Conservation (phyloP, 768 basidiomycete species). For the Rhizopogon vinicolor region DNA sequence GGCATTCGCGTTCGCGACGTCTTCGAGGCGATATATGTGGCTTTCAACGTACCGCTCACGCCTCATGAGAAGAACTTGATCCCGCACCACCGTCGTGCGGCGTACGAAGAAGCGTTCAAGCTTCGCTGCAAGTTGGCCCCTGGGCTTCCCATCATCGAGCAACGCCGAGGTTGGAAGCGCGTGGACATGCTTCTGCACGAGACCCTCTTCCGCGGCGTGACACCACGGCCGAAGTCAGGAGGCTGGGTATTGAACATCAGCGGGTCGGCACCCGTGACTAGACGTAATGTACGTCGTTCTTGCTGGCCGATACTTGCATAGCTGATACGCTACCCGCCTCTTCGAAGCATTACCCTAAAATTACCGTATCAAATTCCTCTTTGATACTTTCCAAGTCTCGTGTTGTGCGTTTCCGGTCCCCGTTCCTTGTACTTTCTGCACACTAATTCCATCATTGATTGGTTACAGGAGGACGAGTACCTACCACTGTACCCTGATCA, state of each 20-base stretch:
- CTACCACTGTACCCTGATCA: neutral
- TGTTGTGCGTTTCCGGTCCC: neutral
- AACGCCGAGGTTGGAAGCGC: conserved; percentile 45
- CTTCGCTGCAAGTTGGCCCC: conserved; percentile 42
- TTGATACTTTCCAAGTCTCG: neutral
- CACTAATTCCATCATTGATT: neutral
- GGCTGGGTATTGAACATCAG: conserved; percentile 32
- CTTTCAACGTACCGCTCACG: conserved; percentile 41
- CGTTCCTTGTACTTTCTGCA: neutral
- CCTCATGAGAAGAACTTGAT: conserved; percentile 36
- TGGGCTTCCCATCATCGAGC: conserved; percentile 35
- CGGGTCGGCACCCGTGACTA: no score
- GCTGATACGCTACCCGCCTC: neutral
- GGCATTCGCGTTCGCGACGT: conserved; percentile 55
- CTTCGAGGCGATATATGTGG: conserved; percentile 52
- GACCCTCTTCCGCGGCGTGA: conserved; percentile 50
- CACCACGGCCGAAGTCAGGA: conserved; percentile 26
- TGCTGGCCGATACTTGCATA: neutral
- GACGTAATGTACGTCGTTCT: neutral
- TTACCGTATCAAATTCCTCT: neutral
- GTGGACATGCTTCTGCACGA: conserved; percentile 50
- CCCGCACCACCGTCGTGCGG: conserved; percentile 12
- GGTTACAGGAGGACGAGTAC: neutral
- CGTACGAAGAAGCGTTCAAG: conserved; percentile 38
- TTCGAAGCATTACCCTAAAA: neutral